Evolutionary conservation across 768 basidiomycete genomes (phyloP).

Genomic region (Amanita pseudoporphyria): DNA sequence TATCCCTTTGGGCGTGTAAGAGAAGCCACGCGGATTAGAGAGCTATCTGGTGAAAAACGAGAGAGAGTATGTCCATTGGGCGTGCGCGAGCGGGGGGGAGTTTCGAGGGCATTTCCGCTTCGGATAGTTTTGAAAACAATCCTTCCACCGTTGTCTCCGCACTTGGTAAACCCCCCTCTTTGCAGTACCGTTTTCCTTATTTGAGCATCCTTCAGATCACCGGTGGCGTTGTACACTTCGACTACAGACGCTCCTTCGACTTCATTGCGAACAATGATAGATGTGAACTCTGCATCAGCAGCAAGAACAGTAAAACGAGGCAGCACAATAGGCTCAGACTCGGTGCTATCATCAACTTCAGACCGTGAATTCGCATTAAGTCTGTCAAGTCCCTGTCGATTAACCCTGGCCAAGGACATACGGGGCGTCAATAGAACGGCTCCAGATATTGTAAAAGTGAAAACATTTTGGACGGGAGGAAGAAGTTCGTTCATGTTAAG

Average conservation of each 20-base stretch:
- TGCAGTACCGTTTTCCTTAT: slow-evolving; percentile 55
- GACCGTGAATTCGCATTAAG: slow-evolving; percentile 10
- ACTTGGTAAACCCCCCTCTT: slow-evolving; percentile 48
- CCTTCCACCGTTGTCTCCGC: slow-evolving; percentile 51
- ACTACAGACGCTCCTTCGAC: slow-evolving; percentile 35
- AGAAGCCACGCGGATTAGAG: slow-evolving; percentile 16
- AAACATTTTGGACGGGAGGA: slow-evolving; percentile 51
- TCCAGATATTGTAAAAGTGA: slow-evolving; percentile 59
- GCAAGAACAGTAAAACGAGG: slow-evolving; percentile 65
- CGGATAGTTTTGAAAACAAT: slow-evolving; percentile 38
- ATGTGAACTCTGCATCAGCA: slow-evolving; percentile 51
- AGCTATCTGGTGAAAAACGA: slow-evolving; percentile 19
- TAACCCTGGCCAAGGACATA: slow-evolving; percentile 18
- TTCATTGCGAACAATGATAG: slow-evolving; percentile 53
- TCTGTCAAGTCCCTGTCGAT: slow-evolving; percentile 14
- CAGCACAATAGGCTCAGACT: slow-evolving; percentile 44
- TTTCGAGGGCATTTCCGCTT: slow-evolving; percentile 2
- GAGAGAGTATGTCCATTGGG: slow-evolving; percentile 22
- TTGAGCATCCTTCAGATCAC: slow-evolving; percentile 50
- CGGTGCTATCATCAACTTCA: slow-evolving; percentile 17
- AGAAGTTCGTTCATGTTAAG: slow-evolving; percentile 74
- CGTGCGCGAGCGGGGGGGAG: slow-evolving; percentile 24
- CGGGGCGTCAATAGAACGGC: slow-evolving; percentile 51
- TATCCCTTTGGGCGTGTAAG: slow-evolving; percentile 31
- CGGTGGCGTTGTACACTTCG: slow-evolving; percentile 53